Evolutionary conservation across 1,139 yeast species (phyloP).

Genomic region (Scheffersomyces illinoinensis): DNA sequence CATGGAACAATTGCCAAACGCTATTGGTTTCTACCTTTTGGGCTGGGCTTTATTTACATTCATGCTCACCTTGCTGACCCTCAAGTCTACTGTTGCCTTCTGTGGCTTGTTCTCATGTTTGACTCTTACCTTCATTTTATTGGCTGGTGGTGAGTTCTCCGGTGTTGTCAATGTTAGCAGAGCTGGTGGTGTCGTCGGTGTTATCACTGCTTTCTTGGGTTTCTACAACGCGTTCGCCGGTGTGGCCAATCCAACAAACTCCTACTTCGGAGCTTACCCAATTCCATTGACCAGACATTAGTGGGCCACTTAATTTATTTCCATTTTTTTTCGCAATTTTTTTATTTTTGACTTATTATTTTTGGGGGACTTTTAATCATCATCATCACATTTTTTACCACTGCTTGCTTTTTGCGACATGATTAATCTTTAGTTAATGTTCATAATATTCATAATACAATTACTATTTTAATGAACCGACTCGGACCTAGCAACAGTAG

Average conservation of each 20-base stretch:
- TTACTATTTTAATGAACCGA: not conserved
- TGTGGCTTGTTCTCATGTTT: constrained; percentile 53
- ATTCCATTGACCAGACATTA: constrained; percentile 30
- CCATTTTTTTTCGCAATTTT: not conserved
- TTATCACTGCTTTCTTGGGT: constrained; percentile 60
- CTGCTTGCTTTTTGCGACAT: not conserved
- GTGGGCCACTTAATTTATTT: not conserved
- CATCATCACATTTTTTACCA: not conserved
- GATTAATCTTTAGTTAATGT: not conserved
- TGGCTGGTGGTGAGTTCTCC: constrained; percentile 59
- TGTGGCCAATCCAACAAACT: constrained; percentile 35
- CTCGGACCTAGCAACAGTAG: not conserved
- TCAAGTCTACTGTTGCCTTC: constrained; percentile 66
- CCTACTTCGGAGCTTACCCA: constrained; percentile 37
- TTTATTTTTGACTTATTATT: not conserved
- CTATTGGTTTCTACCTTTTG: constrained; percentile 59
- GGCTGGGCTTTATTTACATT: constrained; percentile 70
- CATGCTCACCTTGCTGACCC: constrained; percentile 55
- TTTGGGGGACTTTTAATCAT: not conserved
- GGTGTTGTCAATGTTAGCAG: constrained; percentile 45
- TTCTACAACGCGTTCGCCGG: constrained; percentile 57
- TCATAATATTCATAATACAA: not conserved
- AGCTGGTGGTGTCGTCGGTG: constrained; percentile 75
- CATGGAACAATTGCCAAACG: constrained; percentile 46
- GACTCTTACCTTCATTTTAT: constrained; percentile 54